Base-by-base conservation (phyloP, 2,329 filamentous ascomycete species). In the Microdochium nivale region DNA sequence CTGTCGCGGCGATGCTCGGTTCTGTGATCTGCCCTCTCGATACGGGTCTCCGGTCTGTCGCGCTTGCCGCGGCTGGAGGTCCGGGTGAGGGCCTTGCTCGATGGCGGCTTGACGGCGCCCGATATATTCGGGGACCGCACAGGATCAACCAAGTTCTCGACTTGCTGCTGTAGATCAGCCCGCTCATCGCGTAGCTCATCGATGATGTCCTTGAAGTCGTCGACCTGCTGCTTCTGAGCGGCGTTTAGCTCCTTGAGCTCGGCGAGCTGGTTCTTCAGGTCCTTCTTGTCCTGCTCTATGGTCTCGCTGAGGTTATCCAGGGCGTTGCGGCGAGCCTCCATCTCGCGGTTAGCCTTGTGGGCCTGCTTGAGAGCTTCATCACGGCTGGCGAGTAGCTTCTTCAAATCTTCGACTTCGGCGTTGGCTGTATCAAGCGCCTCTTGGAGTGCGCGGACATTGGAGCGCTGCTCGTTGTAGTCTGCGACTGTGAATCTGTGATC, bases 401-500 rank as follows among this genome's bases (percentile, higher is more conserved):
- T 51, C 48, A 51, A 50, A 10, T 54, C 40, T 37, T 59, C 57
- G 52, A 54, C 56, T 48, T 55, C 56, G 44, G 52, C 49, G 43
- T 56, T 58, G 30, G 58, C 55, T 49, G 54, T 54, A 14, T 54
- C 54, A 2, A 59, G 49, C 46, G 57, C 57, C 30, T 60, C 56
- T 49, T 58, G 58, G 40, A 60, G 57, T 48, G 55, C 56, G 49
- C 44, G 35, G 24, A 56, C 49, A 25, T 51, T 56, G 40, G 54
- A 53, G 19, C 52, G 51, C 49, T 58, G 59, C 37, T 52, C 51
- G 25, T 55, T 50, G 50, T 54, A 57, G 49, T 61, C 58, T 47
- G 56, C 53, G 21, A 51, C 53, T 57, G 58, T 58, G 49, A 62
- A 63, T 53, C 54, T 57, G 44, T 60, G 59, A 55, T 64, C 62